Evolutionary conservation across 148 eudicot genomes (phyloP), one percentile per base, ranked within the genome.

Genomic region (Chenopodium berlandieri): DNA sequence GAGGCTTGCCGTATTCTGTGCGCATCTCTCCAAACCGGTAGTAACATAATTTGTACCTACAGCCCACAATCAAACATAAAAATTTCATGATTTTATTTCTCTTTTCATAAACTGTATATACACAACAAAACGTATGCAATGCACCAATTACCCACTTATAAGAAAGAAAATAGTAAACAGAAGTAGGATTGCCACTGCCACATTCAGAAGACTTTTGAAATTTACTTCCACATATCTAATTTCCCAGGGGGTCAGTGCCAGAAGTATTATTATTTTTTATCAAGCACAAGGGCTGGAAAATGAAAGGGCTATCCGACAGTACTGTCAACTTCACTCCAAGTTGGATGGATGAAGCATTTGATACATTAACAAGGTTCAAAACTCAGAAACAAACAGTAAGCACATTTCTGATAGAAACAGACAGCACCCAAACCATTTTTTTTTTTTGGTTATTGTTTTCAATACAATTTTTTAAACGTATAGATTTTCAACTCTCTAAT

Each of bases 1-100:
- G 86, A 86, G 99, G 99, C 83, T 92, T 94, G 63, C 94, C 94
- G 83, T 94, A 90, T 88, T 96, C 99, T 32, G 99, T 96, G 30
- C 89, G 94, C 88, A 96, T 84, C 89, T 96, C 99, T 79, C 99
- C 99, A 84, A 96, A 96, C 69, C 98, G 98, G 79, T 96, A 96
- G 72, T 96, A 96, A 46, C 88, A 92, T 52, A 96, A 87, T 88
- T 96, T 96, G 88, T 96, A 96, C 99, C 99, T 96, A 81, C 86
- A 86, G 87, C 85, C 72, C 69, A 66, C 82, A 86, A 19, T 27
- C 40, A 37, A 30, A 77, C 30, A 76, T 80, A 74, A 84, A 72
- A 79, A 83, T 40, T 65, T 76, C 52, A 60, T 34, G 22, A 73
- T 25, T 30, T 64, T 20, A 64, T 17, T 31, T 77, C 20, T 8